Conservation (phyloP, 148 eudicot species). For the Camellia granthamiana region DNA sequence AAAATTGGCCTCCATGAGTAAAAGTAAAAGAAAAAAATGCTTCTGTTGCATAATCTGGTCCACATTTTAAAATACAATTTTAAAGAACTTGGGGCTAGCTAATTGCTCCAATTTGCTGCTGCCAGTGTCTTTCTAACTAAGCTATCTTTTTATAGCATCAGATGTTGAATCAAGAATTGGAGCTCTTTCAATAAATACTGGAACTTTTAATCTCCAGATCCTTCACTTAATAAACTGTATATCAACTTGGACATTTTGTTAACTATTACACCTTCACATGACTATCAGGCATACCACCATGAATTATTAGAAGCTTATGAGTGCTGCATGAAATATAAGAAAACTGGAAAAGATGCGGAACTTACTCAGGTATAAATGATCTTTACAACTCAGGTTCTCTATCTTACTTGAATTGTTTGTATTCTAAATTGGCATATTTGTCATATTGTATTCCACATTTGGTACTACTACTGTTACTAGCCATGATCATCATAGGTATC, state of each 20-base stretch:
- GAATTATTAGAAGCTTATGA: constrained; percentile 88
- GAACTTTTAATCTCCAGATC: background rate
- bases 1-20: no score
- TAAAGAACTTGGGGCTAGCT: no score
- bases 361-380: constrained; percentile 72
- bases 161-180: background rate
- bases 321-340: constrained; percentile 89
- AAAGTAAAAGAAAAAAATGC: background rate
- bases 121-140: background rate
- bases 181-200: background rate
- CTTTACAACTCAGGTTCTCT: background rate
- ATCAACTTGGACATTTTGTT: background rate
- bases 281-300: constrained; percentile 72
- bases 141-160: no score
- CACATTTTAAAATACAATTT: background rate
- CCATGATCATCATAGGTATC: background rate
- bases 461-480: background rate
- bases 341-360: constrained; percentile 92
- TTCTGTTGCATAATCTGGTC: background rate
- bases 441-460: background rate
- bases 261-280: background rate
- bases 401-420: background rate
- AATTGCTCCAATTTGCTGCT: background rate
- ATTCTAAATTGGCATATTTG: background rate
- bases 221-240: background rate